Evolutionary conservation across 176 grass and related monocot genomes (phyloP).

Genomic region (Panicum miliaceum): DNA sequence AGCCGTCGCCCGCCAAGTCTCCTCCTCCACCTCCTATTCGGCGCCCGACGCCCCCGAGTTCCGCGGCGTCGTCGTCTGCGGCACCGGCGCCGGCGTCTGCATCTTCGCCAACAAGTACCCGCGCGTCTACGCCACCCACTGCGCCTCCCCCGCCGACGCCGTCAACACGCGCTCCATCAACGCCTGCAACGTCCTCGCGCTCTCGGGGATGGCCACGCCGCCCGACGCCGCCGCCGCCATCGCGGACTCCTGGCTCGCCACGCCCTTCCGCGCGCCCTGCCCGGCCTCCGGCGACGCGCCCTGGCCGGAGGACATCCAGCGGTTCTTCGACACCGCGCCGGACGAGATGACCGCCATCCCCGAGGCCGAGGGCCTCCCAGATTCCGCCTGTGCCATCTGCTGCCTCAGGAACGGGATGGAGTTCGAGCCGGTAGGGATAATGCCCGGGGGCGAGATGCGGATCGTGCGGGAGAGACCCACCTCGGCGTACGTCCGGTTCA

Average conservation of each 20-base stretch:
- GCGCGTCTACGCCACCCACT: slow-evolving; percentile 78
- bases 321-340: slow-evolving; percentile 65
- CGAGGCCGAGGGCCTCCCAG: neutral
- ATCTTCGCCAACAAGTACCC: slow-evolving; percentile 99
- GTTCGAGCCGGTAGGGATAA: slow-evolving; percentile 82
- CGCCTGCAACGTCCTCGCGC: slow-evolving; percentile 88
- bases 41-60: slow-evolving; percentile 14
- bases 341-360: slow-evolving; percentile 84
- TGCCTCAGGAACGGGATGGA: slow-evolving; percentile 80
- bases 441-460: slow-evolving; percentile 92
- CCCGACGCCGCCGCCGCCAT: slow-evolving; percentile 60
- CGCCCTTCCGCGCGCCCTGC: slow-evolving; percentile 84
- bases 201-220: slow-evolving; percentile 68
- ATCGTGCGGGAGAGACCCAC: slow-evolving; percentile 93
- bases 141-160: slow-evolving; percentile 68
- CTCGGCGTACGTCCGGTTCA: slow-evolving; percentile 84
- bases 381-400: slow-evolving; percentile 73
- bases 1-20: slow-evolving; percentile 58
- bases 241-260: slow-evolving; percentile 75
- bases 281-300: slow-evolving; percentile 70
- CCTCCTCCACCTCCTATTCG: slow-evolving; percentile 38
- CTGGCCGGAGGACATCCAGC: slow-evolving; percentile 74
- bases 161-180: slow-evolving; percentile 91
- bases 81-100: slow-evolving; percentile 83
- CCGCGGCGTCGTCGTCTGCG: slow-evolving; percentile 77